Conservation (phyloP, 2,329 filamentous ascomycete genomes). For the Fusarium domesticum region DNA sequence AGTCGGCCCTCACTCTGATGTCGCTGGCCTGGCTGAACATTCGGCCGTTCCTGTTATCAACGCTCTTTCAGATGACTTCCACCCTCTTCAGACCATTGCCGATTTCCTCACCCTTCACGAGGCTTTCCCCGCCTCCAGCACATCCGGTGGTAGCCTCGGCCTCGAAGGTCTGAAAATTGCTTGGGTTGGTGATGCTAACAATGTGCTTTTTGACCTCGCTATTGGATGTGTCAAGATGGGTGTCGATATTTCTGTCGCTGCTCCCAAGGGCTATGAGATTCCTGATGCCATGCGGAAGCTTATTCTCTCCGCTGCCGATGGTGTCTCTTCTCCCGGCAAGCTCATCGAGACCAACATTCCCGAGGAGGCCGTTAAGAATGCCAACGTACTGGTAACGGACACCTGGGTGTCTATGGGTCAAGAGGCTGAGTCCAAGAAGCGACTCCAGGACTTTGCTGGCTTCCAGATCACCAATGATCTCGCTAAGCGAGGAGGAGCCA, state of each 20-base stretch:
- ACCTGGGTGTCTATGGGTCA: slow-evolving; percentile 99
- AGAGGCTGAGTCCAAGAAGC: slow-evolving; percentile 76
- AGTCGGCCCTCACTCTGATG: slow-evolving; percentile 73
- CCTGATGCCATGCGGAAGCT: slow-evolving; percentile 69
- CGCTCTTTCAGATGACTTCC: slow-evolving; percentile 83
- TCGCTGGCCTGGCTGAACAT: slow-evolving; percentile 66
- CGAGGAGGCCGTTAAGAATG: slow-evolving; percentile 79
- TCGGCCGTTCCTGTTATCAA: slow-evolving; percentile 82
- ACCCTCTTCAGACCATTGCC: slow-evolving; percentile 90
- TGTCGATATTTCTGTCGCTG: slow-evolving; percentile 81
- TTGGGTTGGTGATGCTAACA: slow-evolving; percentile 96
- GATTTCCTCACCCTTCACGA: slow-evolving; percentile 92
- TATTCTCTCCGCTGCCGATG: slow-evolving; percentile 62
- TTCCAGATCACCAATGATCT: slow-evolving; percentile 90
- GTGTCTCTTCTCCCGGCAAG: slow-evolving; percentile 58
- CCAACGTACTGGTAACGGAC: slow-evolving; percentile 90
- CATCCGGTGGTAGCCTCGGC: slow-evolving; percentile 51
- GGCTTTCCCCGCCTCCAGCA: slow-evolving; percentile 55
- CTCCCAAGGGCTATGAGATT: slow-evolving; percentile 80
- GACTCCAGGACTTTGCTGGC: slow-evolving; percentile 77
- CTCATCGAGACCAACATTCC: slow-evolving; percentile 75
- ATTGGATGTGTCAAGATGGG: slow-evolving; percentile 86
- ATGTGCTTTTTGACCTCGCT: slow-evolving; percentile 90
- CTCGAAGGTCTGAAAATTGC: slow-evolving; percentile 85
- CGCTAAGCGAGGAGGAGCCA: slow-evolving; percentile 79